Percentiles rank a stretch among this genome's conserved stretches.
Conservation (phyloP, 2,329 filamentous ascomycete genomes). For the Elsinoe necatrix region DNA sequence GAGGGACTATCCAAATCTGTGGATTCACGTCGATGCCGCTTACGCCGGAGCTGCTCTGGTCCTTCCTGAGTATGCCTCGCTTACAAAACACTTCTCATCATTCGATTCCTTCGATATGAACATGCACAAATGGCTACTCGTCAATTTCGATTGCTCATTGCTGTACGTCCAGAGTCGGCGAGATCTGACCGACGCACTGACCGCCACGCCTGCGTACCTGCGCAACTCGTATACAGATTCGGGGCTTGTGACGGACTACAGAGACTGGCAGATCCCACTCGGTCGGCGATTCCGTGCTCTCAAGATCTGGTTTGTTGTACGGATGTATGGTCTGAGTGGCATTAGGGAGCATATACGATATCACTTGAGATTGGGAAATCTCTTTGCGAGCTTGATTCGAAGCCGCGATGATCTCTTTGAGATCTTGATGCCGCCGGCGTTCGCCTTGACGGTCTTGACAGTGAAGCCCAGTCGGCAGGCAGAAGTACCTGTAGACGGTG, state of each 20-base stretch:
- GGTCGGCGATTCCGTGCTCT: conserved; percentile 79
- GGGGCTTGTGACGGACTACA: conserved; percentile 85
- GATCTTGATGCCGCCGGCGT: conserved; percentile 64
- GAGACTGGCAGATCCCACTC: conserved; percentile 94
- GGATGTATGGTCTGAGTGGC: conserved; percentile 70
- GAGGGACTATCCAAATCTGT: conserved; percentile 53
- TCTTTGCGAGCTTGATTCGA: conserved; percentile 55
- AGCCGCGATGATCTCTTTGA: conserved; percentile 61
- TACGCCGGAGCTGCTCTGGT: conserved; percentile 83
- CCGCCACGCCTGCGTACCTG: conserved; percentile 72
- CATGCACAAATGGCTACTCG: conserved; percentile 95
- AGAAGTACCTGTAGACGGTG: conserved; percentile 24
- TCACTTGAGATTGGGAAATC: conserved; percentile 60
- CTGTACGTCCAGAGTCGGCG: conserved; percentile 68
- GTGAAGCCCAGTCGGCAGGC: conserved; percentile 41
- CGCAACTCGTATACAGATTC: conserved; percentile 71
- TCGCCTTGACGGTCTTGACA: conserved; percentile 70
- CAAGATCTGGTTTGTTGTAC: conserved; percentile 92
- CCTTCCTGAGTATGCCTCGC: conserved; percentile 68
- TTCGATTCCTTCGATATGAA: conserved; percentile 93
- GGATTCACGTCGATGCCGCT: conserved; percentile 90
- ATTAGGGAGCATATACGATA: conserved; percentile 64
- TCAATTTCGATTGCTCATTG: conserved; percentile 80
- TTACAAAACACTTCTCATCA: conserved; percentile 51
- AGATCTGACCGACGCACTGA: conserved; percentile 71